Base-by-base conservation (phyloP, 352 stramenopile species). In the Peronospora belbahrii region DNA sequence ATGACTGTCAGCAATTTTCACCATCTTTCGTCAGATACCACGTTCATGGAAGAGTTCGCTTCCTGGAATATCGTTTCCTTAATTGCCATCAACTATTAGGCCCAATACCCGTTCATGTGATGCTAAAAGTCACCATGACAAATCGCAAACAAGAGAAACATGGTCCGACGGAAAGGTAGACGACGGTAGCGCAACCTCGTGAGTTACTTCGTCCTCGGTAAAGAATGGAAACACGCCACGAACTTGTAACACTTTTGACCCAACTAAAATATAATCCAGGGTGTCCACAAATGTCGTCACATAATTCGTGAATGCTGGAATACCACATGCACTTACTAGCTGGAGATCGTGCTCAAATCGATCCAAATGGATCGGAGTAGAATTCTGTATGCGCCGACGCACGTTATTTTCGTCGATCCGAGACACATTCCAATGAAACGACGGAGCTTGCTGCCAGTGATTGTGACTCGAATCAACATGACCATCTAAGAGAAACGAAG, bases 131-230 rank as follows among this genome's bases (percentile, higher is more conserved):
- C 48, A 57, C 74, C 71, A 88, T 0, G 25, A 45, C 20, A 91
- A 54, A 47, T 91, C 80, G 17, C 62, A 81, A 6, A 88, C 56
- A n/a, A 91, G 57, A 23, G 80, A 88, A 22, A 91, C 55, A 23
- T 88, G 80, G 45, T 91, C 80, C 2, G 80, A 91, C 8, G 80
- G 77, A 41, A 91, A 86, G 8, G 57, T 65, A n/a, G 66, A 79
- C 22, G 77, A 85, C 3, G 80, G 80, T 17, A 91, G 30, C 7
- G 80, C 78, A 14, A 73, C 58, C 42, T 91, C 77, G 24, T 62
- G 38, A n/a, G 48, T 73, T 10, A 80, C 74, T 62, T 85, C 59
- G 18, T 79, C 70, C 5, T 56, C 37, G 0, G 74, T 71, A 50
- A 90, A 90, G 22, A 78, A 45, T 10, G 79, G 76, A 30, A 90